Percentiles rank a stretch among this genome's conserved stretches.
These are phyloP conservation scores for Penicillium vulpinum DNA, from an alignment of 2,329 filamentous ascomycete genomes.

Conservation along the genomic window DNA sequence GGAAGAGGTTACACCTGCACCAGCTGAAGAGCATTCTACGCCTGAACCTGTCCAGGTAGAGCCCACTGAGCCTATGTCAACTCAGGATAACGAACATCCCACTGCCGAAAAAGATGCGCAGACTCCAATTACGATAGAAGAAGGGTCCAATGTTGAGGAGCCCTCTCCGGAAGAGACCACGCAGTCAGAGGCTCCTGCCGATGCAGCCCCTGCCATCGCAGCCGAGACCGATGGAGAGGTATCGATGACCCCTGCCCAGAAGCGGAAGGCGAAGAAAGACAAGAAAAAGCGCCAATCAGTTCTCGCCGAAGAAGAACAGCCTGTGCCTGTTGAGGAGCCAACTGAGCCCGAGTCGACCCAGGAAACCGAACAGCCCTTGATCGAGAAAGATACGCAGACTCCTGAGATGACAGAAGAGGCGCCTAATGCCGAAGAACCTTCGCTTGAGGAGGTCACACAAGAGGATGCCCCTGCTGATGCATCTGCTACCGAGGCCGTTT, in stretches of 20 bases:
- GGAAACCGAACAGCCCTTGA: background rate
- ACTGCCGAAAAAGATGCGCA: background rate
- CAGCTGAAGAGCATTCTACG: background rate
- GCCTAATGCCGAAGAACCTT: background rate
- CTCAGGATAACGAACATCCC: background rate
- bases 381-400: background rate
- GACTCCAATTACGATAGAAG: background rate
- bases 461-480: slow-evolving; percentile 2
- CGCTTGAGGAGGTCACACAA: background rate
- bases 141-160: slow-evolving; percentile 1
- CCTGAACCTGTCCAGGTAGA: background rate
- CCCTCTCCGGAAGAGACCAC: background rate
- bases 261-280: slow-evolving; percentile 22
- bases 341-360: no score
- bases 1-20: background rate
- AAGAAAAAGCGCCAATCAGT: slow-evolving; percentile 27
- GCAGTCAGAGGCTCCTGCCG: background rate
- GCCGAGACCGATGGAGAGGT: slow-evolving; percentile 4
- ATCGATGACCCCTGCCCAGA: slow-evolving; percentile 18
- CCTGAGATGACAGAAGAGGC: slow-evolving; percentile 3
- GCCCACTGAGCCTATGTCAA: background rate
- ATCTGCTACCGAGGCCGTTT: background rate
- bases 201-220: background rate
- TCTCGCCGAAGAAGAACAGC: slow-evolving; percentile 4
- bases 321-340: background rate